Percentiles rank a stretch among this genome's conserved stretches.
Conservation (phyloP, 1,284 basidiomycete species). For the Sporisorium reilianum region DNA sequence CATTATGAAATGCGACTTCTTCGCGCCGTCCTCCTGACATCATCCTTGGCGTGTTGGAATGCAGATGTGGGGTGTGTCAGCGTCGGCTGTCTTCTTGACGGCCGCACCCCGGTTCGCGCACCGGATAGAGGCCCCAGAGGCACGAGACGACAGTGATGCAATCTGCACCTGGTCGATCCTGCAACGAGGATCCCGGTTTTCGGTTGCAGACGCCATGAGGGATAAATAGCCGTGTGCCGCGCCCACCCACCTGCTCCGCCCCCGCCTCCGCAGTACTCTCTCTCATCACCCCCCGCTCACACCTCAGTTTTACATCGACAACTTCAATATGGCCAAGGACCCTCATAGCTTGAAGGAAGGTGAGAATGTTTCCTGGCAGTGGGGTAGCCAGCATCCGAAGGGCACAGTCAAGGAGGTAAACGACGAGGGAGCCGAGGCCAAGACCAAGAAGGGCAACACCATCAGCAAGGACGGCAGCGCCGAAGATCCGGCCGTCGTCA, state of each 20-base stretch:
- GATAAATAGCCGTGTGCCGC: neutral
- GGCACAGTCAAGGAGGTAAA: slow-evolving; percentile 58
- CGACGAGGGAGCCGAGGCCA: slow-evolving; percentile 47
- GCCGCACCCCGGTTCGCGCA: neutral
- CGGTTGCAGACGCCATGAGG: neutral
- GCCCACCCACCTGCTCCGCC: no score
- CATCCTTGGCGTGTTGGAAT: neutral
- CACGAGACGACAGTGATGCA: neutral
- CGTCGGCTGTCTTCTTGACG: neutral
- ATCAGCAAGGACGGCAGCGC: slow-evolving; percentile 49
- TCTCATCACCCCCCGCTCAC: neutral
- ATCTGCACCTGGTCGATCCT: neutral
- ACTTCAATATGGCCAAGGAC: slow-evolving; percentile 27
- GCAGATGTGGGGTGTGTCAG: neutral
- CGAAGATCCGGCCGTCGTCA: slow-evolving; percentile 52
- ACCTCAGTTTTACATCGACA: neutral
- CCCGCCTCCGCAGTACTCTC: neutral
- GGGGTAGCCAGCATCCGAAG: slow-evolving; percentile 49
- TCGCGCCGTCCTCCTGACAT: no score
- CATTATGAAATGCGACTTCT: no score
- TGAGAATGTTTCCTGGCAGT: slow-evolving; percentile 52
- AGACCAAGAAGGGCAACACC: slow-evolving; percentile 56
- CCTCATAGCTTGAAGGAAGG: slow-evolving; percentile 43
- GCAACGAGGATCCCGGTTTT: neutral
- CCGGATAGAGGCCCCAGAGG: no score